Evolutionary conservation across 108 stramenopile genomes (phyloP).

Genomic region (Fistulifera solaris): DNA sequence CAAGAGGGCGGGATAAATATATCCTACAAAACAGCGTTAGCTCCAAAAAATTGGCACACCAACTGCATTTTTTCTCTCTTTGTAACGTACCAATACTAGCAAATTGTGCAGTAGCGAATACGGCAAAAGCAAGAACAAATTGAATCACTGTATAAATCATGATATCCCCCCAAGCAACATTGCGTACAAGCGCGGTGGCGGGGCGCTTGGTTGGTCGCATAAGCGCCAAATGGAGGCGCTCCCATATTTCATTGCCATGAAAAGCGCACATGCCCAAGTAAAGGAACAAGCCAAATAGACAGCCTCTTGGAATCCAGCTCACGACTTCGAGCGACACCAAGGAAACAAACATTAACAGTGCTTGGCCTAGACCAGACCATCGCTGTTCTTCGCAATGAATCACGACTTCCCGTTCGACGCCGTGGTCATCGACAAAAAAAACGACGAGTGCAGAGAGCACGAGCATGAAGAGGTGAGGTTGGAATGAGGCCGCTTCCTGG

Average conservation of each 20-base stretch:
- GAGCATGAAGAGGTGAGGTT: constrained; percentile 46
- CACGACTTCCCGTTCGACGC: constrained; percentile 33
- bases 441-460: constrained; percentile 31
- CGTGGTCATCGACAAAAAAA: constrained; percentile 21
- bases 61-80: no score
- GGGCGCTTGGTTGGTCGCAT: constrained; percentile 41
- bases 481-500: constrained; percentile 52
- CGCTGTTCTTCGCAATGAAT: constrained; percentile 39
- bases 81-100: constrained; percentile 9
- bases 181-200: constrained; percentile 42
- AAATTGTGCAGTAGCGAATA: constrained; percentile 31
- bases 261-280: constrained; percentile 75
- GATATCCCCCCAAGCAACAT: constrained; percentile 33
- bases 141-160: constrained; percentile 68
- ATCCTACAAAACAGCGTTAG: no score
- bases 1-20: constrained; percentile 32
- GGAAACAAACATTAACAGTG: constrained; percentile 44
- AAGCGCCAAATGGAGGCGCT: constrained; percentile 48
- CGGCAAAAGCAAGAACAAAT: constrained; percentile 34
- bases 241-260: constrained; percentile 81
- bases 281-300: constrained; percentile 75
- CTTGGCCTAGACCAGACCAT: constrained; percentile 28
- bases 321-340: constrained; percentile 20
- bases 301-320: constrained; percentile 35
- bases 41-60: no score